Conservation (phyloP, 306 rosid genomes). For the Pyrus bretschneideri region DNA sequence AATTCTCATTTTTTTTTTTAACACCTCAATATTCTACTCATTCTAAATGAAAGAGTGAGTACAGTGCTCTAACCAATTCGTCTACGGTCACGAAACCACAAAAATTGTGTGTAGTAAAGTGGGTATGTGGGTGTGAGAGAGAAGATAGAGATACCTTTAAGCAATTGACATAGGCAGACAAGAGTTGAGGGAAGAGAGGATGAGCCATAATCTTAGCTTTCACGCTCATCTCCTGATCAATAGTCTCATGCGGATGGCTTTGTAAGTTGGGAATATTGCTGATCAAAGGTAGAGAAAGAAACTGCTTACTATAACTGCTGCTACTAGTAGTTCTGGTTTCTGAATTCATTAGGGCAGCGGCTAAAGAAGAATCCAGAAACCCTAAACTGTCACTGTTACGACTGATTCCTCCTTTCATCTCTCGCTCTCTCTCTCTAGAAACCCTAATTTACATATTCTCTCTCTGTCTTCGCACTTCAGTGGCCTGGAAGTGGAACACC, state of each 20-base stretch:
- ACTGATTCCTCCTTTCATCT: constrained; percentile 15
- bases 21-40: too few relatives aligned
- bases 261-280: neutral
- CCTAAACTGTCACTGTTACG: constrained; percentile 22
- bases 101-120: neutral
- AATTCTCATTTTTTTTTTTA: neutral
- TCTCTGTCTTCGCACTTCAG: neutral
- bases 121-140: neutral
- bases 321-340: constrained; percentile 3
- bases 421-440: neutral
- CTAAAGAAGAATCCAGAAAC: neutral
- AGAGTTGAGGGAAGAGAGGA: constrained; percentile 34
- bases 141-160: constrained; percentile 19
- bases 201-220: constrained; percentile 37
- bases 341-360: neutral
- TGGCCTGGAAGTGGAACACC: neutral
- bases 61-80: too few relatives aligned
- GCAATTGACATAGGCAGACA: constrained; percentile 21
- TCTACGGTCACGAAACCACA: too few relatives aligned
- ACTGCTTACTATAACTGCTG: constrained; percentile 16
- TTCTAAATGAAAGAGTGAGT: too few relatives aligned
- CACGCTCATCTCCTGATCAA: neutral
- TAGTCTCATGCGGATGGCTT: neutral
- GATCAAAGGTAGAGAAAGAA: constrained; percentile 29
- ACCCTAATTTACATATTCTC: neutral